Percentiles rank a stretch among this genome's conserved stretches.
These are phyloP conservation scores for Cercophora scortea DNA, from an alignment of 495 filamentous ascomycete genomes.

Conservation along the genomic window DNA sequence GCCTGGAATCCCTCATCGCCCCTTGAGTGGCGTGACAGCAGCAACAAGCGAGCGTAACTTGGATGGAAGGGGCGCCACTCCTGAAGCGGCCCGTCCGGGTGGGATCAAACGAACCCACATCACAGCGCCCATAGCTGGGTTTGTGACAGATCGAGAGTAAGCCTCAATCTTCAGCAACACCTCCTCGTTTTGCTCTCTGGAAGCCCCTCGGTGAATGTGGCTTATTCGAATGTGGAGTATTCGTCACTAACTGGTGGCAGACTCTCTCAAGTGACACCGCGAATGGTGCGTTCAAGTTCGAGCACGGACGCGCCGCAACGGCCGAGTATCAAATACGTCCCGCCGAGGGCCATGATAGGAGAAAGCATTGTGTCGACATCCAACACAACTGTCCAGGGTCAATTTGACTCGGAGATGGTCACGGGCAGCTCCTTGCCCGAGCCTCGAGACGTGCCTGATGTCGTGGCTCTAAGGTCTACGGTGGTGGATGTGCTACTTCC, in stretches of 20 bases:
- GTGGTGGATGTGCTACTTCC: conserved; percentile 20
- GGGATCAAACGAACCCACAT: no score
- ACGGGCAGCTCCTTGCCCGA: conserved; percentile 6
- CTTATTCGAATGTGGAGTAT: no score
- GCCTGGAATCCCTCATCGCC: no score
- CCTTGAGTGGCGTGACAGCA: no score
- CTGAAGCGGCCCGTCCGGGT: no score
- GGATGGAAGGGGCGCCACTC: no score
- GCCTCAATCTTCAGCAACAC: no score
- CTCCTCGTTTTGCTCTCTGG: no score
- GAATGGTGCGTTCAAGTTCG: conserved; percentile 24
- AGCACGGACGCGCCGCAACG: conserved; percentile 15
- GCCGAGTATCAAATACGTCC: not conserved
- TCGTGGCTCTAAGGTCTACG: conserved; percentile 16
- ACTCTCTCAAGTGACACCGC: conserved; percentile 1
- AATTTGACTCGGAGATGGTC: conserved; percentile 25
- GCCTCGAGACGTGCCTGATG: conserved; percentile 16
- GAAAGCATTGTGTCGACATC: conserved; percentile 25
- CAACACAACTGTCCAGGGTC: conserved; percentile 28
- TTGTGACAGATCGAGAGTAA: conserved; percentile 10
- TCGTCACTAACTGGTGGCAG: no score
- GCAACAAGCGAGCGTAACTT: no score
- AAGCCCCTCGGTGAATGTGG: no score
- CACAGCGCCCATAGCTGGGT: conserved; percentile 14
- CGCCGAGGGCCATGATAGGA: conserved; percentile 9